Percentiles rank a stretch among this genome's conserved stretches.
These are phyloP conservation scores for Hymenotorrendiella dingleyae DNA, from an alignment of 2,329 filamentous ascomycete genomes.

Conservation along the genomic window DNA sequence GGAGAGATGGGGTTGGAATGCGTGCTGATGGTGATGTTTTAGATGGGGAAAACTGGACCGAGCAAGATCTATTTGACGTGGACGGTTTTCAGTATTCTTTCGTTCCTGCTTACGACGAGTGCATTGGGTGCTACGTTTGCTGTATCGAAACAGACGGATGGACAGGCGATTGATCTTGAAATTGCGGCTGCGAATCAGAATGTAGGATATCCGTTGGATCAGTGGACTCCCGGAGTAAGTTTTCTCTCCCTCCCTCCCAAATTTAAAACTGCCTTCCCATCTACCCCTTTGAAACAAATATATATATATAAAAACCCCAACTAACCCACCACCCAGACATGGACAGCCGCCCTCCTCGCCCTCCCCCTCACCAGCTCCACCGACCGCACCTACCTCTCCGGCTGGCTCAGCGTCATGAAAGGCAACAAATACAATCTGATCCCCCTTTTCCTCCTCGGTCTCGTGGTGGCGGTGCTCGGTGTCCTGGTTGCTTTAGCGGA, in stretches of 20 bases:
- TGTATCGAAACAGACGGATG: conserved; percentile 12
- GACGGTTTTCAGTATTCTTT: conserved; percentile 11
- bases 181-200: conserved; percentile 9
- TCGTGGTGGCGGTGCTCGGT: conserved; percentile 8
- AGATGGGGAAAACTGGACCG: too few species aligned
- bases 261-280: too few species aligned
- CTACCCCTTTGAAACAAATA: too few species aligned
- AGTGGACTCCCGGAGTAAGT: conserved; percentile 13
- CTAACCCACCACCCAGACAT: conserved; percentile 2
- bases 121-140: conserved; percentile 15
- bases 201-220: conserved; percentile 9
- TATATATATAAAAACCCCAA: too few species aligned
- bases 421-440: conserved; percentile 18
- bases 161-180: conserved; percentile 7
- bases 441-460: conserved; percentile 13
- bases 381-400: conserved; percentile 8
- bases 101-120: conserved; percentile 7
- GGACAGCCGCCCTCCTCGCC: conserved; percentile 13
- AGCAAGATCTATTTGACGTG: conserved; percentile 10
- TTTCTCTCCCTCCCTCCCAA: too few species aligned
- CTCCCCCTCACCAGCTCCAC: conserved; percentile 5
- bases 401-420: conserved; percentile 15
- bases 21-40: too few species aligned
- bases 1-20: too few species aligned
- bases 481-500: not conserved